Evolutionary conservation across 805 yeast genomes (phyloP), one percentile per base, ranked within the genome.

Genomic region (Suhomyces sp.): DNA sequence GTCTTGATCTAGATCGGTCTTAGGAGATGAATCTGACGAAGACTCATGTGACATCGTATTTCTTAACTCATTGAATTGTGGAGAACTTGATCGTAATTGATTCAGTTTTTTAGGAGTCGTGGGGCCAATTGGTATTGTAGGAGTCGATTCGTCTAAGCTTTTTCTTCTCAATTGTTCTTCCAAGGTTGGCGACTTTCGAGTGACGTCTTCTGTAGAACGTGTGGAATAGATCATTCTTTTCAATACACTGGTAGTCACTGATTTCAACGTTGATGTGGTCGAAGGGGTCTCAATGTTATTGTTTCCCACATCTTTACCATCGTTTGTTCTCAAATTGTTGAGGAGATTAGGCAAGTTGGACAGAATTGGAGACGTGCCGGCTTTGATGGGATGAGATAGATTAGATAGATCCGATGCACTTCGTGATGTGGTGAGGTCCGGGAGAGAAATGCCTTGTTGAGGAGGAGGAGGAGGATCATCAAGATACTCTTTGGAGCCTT

Each of bases 291-390:
- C 33, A 8, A 13, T 9, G n/a, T 13, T 4, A 19, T 12, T 13
- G 12, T 14, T 14, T 7, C 19, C 10, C 4, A 25, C 31, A n/a
- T 22, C 36, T 12, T 38, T 38, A 9, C 33, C 25, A 11, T 53
- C 60, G 26, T 50, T 51, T 6, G 54, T 33, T 9, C 64, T 42
- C 20, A 57, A 43, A 28, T 44, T 48, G 24, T 31, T 50, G 27
- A 53, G 47, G 19, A 56, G 34, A 9, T 42, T 30, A 4, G 64
- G 53, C 21, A 58, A 38, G 23, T 39, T 39, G 2, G 60, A 53
- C 40, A 42, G 55, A 8, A 58, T 46, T 14, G 60, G 59, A 10
- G 53, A 46, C 11, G 33, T 26, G 29, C 19, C 22, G 10, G 22
- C 22, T 8, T 7, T 8, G 22, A 7, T 20, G 9, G 22, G 10